A percentile compares a stretch with the other conserved stretches of the same genome.
Conservation (phyloP, 2,329 filamentous ascomycete species). For the Fusarium sp. region DNA sequence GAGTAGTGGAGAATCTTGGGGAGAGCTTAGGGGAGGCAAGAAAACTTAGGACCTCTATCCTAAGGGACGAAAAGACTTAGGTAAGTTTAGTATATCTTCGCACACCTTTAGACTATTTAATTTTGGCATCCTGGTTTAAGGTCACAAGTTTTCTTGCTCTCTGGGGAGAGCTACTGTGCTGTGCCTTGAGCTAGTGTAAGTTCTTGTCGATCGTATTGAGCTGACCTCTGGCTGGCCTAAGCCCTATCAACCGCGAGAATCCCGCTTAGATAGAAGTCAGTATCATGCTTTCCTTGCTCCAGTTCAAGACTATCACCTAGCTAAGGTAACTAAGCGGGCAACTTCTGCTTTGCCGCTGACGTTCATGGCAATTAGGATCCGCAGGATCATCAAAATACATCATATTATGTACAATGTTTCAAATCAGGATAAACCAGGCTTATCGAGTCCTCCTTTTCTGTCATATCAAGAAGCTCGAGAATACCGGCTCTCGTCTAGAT, state of each 20-base stretch:
- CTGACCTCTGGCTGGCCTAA: not conserved
- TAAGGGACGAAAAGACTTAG: too few relatives aligned
- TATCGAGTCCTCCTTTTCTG: not conserved
- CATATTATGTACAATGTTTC: not conserved
- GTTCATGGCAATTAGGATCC: not conserved
- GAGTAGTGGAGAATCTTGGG: not conserved
- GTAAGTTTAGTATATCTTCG: too few relatives aligned
- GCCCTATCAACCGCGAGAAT: not conserved
- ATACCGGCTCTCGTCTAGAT: not conserved
- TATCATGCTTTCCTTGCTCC: not conserved
- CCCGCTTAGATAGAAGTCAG: not conserved
- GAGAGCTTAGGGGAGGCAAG: not conserved
- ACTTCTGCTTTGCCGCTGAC: not conserved
- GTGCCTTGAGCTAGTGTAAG: conserved; percentile 3
- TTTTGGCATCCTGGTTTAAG: too few relatives aligned
- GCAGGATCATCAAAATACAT: not conserved
- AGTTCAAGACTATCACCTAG: not conserved
- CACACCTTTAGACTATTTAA: too few relatives aligned
- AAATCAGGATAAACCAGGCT: not conserved
- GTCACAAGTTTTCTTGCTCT: too few relatives aligned
- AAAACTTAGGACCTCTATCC: too few relatives aligned
- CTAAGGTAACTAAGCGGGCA: not conserved
- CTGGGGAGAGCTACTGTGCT: not conserved
- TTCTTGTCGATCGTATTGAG: not conserved
- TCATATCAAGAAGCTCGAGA: not conserved